Evolutionary conservation across 208 protist genomes (phyloP).

Genomic region (Acanthamoeba lenticulata): DNA sequence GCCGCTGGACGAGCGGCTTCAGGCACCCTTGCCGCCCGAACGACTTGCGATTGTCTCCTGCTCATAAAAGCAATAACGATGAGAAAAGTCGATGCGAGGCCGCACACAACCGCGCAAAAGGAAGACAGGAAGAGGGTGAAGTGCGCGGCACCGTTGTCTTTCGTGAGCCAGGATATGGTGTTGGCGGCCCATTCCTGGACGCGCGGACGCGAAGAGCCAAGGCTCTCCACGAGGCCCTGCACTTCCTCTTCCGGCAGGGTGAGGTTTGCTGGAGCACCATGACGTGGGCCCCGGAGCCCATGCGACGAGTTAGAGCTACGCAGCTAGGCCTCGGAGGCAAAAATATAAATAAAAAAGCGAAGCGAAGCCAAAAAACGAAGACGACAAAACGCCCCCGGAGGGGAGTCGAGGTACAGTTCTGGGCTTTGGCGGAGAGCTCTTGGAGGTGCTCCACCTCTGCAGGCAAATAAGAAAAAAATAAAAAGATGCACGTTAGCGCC

Average conservation of each 20-base stretch:
- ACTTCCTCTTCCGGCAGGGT: conserved; percentile 15
- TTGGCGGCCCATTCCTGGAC: conserved; percentile 43
- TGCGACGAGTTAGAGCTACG: too few relatives aligned
- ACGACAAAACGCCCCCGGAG: background rate
- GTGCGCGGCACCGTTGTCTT: background rate
- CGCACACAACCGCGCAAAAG: too few relatives aligned
- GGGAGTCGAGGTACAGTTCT: background rate
- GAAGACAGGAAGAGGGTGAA: too few relatives aligned
- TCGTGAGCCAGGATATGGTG: conserved; percentile 48
- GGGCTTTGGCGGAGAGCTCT: conserved; percentile 15
- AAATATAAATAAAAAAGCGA: background rate
- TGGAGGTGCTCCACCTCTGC: conserved; percentile 40
- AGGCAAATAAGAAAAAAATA: background rate
- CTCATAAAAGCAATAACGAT: too few relatives aligned
- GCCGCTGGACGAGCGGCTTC: background rate
- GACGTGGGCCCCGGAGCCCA: too few relatives aligned
- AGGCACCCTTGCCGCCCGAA: background rate
- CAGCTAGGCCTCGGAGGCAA: background rate
- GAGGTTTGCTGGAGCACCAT: conserved; percentile 20
- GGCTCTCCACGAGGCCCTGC: background rate
- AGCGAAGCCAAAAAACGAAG: background rate
- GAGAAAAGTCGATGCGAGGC: too few relatives aligned
- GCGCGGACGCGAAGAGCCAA: background rate
- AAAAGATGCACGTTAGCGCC: background rate
- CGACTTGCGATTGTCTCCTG: background rate